Evolutionary conservation across 1,139 yeast species (phyloP), one percentile per base, ranked within the genome.

Genomic region (Yamadazyma atlantica): DNA sequence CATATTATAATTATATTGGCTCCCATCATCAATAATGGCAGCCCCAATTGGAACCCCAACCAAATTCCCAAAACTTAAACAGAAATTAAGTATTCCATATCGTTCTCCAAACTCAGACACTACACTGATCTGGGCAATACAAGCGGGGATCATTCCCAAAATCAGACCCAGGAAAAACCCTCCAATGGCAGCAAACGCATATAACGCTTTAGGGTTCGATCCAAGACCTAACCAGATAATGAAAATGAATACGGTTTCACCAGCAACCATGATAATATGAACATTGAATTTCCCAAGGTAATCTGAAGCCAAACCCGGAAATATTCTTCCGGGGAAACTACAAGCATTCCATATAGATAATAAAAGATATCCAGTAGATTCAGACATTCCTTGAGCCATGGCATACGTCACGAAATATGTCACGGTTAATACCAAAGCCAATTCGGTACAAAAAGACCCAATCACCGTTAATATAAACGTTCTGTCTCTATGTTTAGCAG

Each of bases 171-270:
- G 54, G 41, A 69, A 66, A 51, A 77, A 74, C 0, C 85, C 85
- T 45, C 73, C 74, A 1, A 72, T 32, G 6, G 66, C 65, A 5
- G 79, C 64, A 49, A 77, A 78, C 0, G 64, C 64, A 43, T 72
- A 66, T 42, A 76, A 59, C 0, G 58, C 74, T 1, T 55, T 59
- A 15, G 52, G 40, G 33, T 57, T 58, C n/a, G 50, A 40, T 1
- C 81, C 82, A 43, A 78, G 69, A 7, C 82, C 82, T 7, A 74
- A 53, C 83, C 82, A 78, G n/a, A 79, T 44, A 2, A 61, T 54
- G 34, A 75, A 54, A 18, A 64, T 57, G 5, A 64, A 58, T 29
- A 78, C 16, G 0, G 69, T 66, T 25, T 76, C 61, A 36, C 68
- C 44, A 12, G 58, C 19, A 45, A 74, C 54, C 57, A 75, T 62